phyloP scores from a whole-genome alignment of 2,329 filamentous ascomycete genomes.

The Penicillium brasilianum region DNA sequence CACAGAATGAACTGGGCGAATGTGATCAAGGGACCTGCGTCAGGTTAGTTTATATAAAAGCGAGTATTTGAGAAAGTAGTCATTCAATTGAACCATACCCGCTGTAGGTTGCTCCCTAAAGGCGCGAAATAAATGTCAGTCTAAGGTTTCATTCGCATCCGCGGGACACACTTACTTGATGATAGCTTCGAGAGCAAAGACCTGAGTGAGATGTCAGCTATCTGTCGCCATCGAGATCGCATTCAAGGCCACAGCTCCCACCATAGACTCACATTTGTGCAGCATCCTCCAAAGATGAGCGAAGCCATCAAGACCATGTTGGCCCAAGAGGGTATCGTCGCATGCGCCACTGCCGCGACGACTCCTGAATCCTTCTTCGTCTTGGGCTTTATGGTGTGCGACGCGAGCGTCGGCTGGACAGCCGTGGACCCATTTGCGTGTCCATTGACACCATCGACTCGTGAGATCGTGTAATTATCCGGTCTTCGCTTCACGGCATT shows the following conservation, averaged over 20 bases:
- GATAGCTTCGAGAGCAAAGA: slow-evolving; percentile 95
- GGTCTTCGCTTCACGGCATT: slow-evolving; percentile 16
- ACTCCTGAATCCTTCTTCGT: slow-evolving; percentile 25
- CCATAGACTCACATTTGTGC: slow-evolving; percentile 74
- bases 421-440: background rate
- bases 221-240: background rate
- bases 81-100: slow-evolving; percentile 58
- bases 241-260: slow-evolving; percentile 10
- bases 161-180: slow-evolving; percentile 71
- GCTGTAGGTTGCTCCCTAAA: slow-evolving; percentile 78
- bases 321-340: slow-evolving; percentile 63
- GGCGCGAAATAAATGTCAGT: background rate
- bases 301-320: slow-evolving; percentile 71
- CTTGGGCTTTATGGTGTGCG: background rate
- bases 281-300: slow-evolving; percentile 94
- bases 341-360: slow-evolving; percentile 37
- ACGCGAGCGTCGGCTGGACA: background rate
- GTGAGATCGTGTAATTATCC: slow-evolving; percentile 8
- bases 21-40: slow-evolving; percentile 76
- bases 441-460: background rate
- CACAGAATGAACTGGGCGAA: slow-evolving; percentile 90
- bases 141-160: background rate
- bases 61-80: background rate
- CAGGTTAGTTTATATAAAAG: background rate
- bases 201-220: slow-evolving; percentile 56